Evolutionary conservation across 1,139 yeast species (phyloP), one percentile per base, ranked within the genome.

Genomic region (Saccharomyces hybrid): DNA sequence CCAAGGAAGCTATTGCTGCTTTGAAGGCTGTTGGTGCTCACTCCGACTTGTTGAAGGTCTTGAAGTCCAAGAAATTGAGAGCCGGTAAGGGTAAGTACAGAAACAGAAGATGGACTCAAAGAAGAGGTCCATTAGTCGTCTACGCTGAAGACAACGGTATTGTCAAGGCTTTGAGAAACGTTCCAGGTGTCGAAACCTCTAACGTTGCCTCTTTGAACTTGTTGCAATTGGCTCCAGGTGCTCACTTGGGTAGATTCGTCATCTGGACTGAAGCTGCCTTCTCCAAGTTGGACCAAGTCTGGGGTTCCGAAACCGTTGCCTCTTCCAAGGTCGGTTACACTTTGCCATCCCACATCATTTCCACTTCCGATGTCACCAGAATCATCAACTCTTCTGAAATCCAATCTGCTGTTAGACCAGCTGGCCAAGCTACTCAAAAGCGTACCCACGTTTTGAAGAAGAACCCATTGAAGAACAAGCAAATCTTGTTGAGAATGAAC

Each of bases 61-160:
- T 93, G 83, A 89, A 89, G 81, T 91, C 99, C 78, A 91, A 89
- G 91, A 93, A 90, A 82, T 78, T 90, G 82, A 90, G 99, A 83
- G 97, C 99, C 71, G 99, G 99, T 84, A 89, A 93, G 85, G 99
- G 99, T 87, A 93, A 93, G 84, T 82, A 89, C 82, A 90, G 99
- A 86, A 96, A 96, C 81, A 89, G 99, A 84, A 93, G 99, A 84
- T 88, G 83, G 87, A 89, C 96, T 71, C 99, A 93, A 83, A 90
- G 98, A 85, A 89, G 95, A 80, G 99, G 99, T 78, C 99, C 99
- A 76, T 88, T 93, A 76, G 96, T 93, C 70, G 96, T 93, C 79
- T 93, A 91, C 89, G 85, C 89, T 73, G 83, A 91, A 80, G 98
- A 95, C 85, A 88, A 91, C 76, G 98, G 99, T 82, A 73, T 93